Conservation (phyloP, 495 filamentous ascomycete genomes). For the Aspergillus coremiiformis region DNA sequence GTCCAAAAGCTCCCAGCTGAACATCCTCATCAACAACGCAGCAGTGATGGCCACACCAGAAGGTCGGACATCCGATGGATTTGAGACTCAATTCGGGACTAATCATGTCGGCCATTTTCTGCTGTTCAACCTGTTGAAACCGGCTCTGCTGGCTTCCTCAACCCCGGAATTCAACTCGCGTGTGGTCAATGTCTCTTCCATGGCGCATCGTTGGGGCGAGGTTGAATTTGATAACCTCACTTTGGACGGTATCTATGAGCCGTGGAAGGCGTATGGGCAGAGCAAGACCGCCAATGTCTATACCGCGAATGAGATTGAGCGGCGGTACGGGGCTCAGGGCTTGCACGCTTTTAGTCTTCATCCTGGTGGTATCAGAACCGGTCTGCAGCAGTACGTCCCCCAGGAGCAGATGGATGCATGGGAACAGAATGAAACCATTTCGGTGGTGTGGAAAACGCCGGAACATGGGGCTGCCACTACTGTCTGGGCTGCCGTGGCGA, state of each 20-base stretch:
- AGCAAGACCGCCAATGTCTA: slow-evolving; percentile 37
- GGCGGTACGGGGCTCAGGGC: slow-evolving; percentile 28
- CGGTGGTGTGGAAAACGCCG: slow-evolving; percentile 23
- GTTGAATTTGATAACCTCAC: slow-evolving; percentile 27
- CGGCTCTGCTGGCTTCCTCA: slow-evolving; percentile 30
- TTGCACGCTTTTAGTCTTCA: slow-evolving; percentile 33
- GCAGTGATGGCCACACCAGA: slow-evolving; percentile 25
- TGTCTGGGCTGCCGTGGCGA: slow-evolving; percentile 32
- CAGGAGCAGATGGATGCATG: slow-evolving; percentile 14
- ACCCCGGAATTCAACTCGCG: slow-evolving; percentile 35
- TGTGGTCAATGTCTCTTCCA: slow-evolving; percentile 35
- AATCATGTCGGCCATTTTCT: slow-evolving; percentile 49
- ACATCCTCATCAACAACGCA: slow-evolving; percentile 31
- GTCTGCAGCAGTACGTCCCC: slow-evolving; percentile 14
- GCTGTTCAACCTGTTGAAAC: slow-evolving; percentile 44
- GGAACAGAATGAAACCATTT: slow-evolving; percentile 11
- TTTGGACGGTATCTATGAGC: slow-evolving; percentile 31
- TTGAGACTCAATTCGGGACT: slow-evolving; percentile 44
- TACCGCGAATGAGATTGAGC: slow-evolving; percentile 38
- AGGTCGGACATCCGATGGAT: slow-evolving; percentile 36
- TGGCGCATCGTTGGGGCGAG: slow-evolving; percentile 24
- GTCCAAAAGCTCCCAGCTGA: slow-evolving; percentile 15
- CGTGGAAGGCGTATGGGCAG: slow-evolving; percentile 29
- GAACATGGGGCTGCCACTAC: slow-evolving; percentile 36
- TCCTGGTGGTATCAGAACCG: slow-evolving; percentile 31